Base-by-base conservation (phyloP, 2,329 filamentous ascomycete species). In the Amesomyces nigricolor region DNA sequence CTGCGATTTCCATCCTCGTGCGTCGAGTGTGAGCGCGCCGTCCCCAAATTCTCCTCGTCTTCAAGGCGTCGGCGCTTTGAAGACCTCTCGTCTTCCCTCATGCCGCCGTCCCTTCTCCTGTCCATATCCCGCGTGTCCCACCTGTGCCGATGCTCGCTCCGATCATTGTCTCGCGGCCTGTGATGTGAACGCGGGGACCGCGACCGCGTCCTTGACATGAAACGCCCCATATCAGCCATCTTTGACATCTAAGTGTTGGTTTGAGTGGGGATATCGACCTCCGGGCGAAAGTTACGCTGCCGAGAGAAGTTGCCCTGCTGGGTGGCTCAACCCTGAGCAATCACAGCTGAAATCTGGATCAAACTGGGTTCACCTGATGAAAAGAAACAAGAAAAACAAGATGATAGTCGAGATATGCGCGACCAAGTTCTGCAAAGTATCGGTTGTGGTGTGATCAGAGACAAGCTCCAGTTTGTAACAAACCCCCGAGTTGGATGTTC, bases 171-270 rank as follows among this genome's bases (percentile, higher is more conserved):
- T 4, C 4, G 2, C 6, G 9, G 10, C 13, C 37, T 30, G 8
- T 39, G 22, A 14, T 47, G 48, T 10, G 19, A 16, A 8, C 45
- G 49, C 35, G 53, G 53, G 4, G 56, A 58, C 2, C 47, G 43
- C 16, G 56, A 55, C 16, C 53, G 22, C 3, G 53, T 50, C 29
- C 39, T 17, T 8, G 35, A 22, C 32, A 29, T 47, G 38, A 19
- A 19, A n/a, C 39, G n/a, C 17, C 22, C 13, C 10, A 32, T 47
- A 7, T 35, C 40, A 6, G 11, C 16, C 3, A 26, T 8, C 11
- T 32, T 19, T 9, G n/a, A 17, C 11, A 37, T 44, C 6, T 43
- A 13, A 4, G 14, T 19, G 26, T 7, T 9, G 5, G 22, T 14
- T 39, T 9, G 22, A 45, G 4, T 32, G 2, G 32, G 16, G 50